phyloP scores from a whole-genome alignment of 78 protist species.

The Dictyostelium brefeldianum region DNA sequence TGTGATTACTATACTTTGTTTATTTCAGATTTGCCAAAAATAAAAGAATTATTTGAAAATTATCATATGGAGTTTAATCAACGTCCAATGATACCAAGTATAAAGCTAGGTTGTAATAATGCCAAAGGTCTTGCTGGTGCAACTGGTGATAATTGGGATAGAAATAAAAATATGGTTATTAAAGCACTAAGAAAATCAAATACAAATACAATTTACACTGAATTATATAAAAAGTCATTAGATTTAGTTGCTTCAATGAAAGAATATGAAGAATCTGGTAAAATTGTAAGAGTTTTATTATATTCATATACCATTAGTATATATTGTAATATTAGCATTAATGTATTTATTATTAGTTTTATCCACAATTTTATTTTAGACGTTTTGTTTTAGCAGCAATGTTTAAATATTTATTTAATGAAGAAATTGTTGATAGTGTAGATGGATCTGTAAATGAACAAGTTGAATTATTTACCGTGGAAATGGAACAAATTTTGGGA shows the following conservation, averaged over 20 bases:
- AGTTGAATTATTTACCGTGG: too few relatives aligned
- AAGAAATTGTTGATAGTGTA: neutral
- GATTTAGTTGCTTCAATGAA: neutral
- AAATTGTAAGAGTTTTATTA: too few relatives aligned
- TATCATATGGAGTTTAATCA: too few relatives aligned
- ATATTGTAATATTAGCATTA: too few relatives aligned
- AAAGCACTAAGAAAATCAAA: conserved; percentile 32
- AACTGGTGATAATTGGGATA: neutral
- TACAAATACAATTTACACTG: neutral
- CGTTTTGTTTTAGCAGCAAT: neutral
- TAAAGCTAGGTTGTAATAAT: neutral
- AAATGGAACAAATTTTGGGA: too few relatives aligned
- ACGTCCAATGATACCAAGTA: too few relatives aligned
- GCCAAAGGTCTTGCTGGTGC: neutral
- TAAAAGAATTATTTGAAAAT: neutral
- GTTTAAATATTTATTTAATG: neutral
- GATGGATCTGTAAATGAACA: neutral
- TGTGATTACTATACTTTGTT: neutral
- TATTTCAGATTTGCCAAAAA: neutral
- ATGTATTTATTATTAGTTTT: neutral
- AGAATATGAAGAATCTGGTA: neutral
- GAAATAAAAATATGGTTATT: neutral
- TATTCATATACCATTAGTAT: too few relatives aligned
- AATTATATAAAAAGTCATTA: neutral
- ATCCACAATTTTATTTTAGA: neutral